Percentiles rank a stretch among this genome's conserved stretches.
Conservation (phyloP, 495 filamentous ascomycete species). For the Oleoguttula mirabilis region DNA sequence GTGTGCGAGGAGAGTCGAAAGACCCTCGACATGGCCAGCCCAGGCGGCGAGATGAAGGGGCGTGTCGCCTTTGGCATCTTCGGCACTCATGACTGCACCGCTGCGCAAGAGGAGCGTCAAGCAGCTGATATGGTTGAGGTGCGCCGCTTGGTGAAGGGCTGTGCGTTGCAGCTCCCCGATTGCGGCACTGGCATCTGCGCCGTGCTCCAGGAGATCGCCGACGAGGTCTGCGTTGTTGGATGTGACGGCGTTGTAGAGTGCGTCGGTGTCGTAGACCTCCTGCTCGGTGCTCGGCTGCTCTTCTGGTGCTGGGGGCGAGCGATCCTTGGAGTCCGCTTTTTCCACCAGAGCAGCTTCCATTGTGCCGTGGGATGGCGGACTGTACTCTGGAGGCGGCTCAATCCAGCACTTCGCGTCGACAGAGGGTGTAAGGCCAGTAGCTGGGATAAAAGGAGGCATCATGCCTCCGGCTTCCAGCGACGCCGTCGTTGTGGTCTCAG, state of each 20-base stretch:
- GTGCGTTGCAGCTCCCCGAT: slow-evolving; percentile 13
- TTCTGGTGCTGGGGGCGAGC: neutral
- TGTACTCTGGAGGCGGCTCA: slow-evolving; percentile 18
- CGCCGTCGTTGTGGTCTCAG: neutral
- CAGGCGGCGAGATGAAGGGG: slow-evolving; percentile 20
- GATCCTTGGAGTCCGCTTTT: slow-evolving; percentile 4
- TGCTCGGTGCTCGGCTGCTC: neutral
- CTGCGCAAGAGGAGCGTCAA: slow-evolving; percentile 6
- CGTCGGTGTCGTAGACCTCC: slow-evolving; percentile 9
- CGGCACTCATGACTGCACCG: slow-evolving; percentile 7
- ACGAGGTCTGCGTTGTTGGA: neutral
- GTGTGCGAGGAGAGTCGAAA: slow-evolving; percentile 8
- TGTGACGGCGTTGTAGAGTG: slow-evolving; percentile 8
- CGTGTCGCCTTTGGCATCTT: slow-evolving; percentile 18
- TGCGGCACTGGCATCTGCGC: slow-evolving; percentile 1
- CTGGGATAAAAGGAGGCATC: neutral
- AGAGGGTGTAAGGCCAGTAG: slow-evolving; percentile 10
- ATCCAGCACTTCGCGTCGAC: slow-evolving; percentile 13
- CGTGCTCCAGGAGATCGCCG: neutral
- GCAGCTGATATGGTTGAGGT: slow-evolving; percentile 4
- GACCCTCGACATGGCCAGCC: slow-evolving; percentile 8
- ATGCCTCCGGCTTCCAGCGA: neutral
- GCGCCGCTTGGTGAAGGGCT: slow-evolving; percentile 15
- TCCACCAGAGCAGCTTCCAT: neutral
- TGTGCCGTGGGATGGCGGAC: slow-evolving; percentile 1